Percentiles rank a stretch among this genome's conserved stretches.
Conservation (phyloP, 2,329 filamentous ascomycete genomes). For the Didymella sp. region DNA sequence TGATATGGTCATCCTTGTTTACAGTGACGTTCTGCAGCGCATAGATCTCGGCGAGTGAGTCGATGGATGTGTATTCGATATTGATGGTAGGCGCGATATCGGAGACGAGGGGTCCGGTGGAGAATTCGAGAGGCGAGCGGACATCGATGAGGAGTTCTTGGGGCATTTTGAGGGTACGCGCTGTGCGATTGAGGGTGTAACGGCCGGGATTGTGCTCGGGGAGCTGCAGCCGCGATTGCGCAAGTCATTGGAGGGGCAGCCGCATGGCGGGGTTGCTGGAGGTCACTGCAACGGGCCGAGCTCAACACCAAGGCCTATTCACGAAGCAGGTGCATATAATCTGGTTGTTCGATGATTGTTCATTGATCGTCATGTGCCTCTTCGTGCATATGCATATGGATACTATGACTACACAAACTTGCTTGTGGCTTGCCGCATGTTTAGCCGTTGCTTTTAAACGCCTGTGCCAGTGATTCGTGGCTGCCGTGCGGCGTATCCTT, state of each 20-base stretch:
- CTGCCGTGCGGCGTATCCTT: slow-evolving; percentile 11
- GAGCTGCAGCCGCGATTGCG: not conserved
- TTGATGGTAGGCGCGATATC: slow-evolving; percentile 42
- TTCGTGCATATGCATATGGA: slow-evolving; percentile 10
- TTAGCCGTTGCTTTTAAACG: slow-evolving; percentile 12
- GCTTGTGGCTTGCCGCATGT: not conserved
- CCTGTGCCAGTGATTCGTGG: slow-evolving; percentile 1
- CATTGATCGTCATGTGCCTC: slow-evolving; percentile 10
- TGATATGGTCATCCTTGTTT: slow-evolving; percentile 40
- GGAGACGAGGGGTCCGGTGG: slow-evolving; percentile 39
- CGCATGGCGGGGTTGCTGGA: slow-evolving; percentile 6
- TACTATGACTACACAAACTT: slow-evolving; percentile 14
- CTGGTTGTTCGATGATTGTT: slow-evolving; percentile 5
- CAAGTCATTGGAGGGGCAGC: not conserved
- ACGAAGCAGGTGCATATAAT: not conserved
- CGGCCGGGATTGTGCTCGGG: not conserved
- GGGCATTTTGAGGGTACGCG: slow-evolving; percentile 4
- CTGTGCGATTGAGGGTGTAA: not conserved
- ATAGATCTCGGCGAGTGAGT: slow-evolving; percentile 34
- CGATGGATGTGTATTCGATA: slow-evolving; percentile 49
- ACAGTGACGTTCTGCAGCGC: slow-evolving; percentile 27
- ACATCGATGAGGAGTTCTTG: slow-evolving; percentile 46
- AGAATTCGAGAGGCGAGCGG: slow-evolving; percentile 46
- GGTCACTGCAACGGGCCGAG: slow-evolving; percentile 3
- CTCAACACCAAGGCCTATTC: not conserved